Evolutionary conservation across 192 early-diverging fungal species (phyloP).

Genomic region (Rhizophagus clarus): DNA sequence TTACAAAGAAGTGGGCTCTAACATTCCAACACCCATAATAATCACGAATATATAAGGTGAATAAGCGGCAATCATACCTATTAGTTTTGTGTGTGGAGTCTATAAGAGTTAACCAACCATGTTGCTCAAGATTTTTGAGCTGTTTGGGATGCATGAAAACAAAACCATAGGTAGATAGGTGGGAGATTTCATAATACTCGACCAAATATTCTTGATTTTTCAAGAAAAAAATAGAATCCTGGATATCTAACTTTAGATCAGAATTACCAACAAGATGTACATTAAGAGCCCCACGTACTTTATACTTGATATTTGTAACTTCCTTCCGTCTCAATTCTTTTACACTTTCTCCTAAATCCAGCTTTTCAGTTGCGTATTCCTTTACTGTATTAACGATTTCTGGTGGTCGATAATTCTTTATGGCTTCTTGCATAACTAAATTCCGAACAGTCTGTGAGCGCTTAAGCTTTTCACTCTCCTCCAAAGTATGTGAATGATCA

Average conservation of each 20-base stretch:
- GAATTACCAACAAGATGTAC: not conserved
- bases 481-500: too few relatives aligned
- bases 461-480: too few relatives aligned
- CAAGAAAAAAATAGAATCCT: not conserved
- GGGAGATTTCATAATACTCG: not conserved
- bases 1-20: too few relatives aligned
- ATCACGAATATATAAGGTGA: too few relatives aligned
- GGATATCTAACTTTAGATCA: not conserved
- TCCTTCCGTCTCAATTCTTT: not conserved
- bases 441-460: too few relatives aligned
- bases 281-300: not conserved
- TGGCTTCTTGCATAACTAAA: too few relatives aligned
- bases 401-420: too few relatives aligned
- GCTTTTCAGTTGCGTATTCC: not conserved
- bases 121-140: not conserved
- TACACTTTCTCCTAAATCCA: not conserved
- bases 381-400: too few relatives aligned
- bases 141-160: not conserved
- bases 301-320: not conserved
- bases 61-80: too few relatives aligned
- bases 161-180: not conserved
- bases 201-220: constrained; percentile 8
- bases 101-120: constrained; percentile 12
- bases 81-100: too few relatives aligned
- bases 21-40: too few relatives aligned